phyloP scores from a whole-genome alignment of 768 basidiomycete species.

The Leucocoprinus sp. region DNA sequence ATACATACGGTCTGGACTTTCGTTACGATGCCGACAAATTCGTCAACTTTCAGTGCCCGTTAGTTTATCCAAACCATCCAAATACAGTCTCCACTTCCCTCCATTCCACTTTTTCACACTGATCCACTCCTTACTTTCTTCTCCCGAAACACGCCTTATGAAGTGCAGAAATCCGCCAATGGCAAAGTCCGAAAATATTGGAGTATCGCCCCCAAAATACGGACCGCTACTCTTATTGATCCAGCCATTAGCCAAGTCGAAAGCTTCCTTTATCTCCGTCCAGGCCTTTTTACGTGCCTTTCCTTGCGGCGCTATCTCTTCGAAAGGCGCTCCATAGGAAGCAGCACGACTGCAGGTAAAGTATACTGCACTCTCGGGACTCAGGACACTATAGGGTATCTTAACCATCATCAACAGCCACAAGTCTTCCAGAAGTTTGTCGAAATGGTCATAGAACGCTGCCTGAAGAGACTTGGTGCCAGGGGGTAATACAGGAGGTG shows the following conservation, averaged over 20 bases:
- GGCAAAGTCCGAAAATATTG: constrained; percentile 34
- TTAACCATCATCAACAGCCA: constrained; percentile 14
- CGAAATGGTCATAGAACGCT: constrained; percentile 24
- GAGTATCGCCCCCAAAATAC: constrained; percentile 29
- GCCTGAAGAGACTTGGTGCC: constrained; percentile 31
- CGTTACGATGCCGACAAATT: too few relatives aligned
- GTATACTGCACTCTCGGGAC: constrained; percentile 16
- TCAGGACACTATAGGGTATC: constrained; percentile 16
- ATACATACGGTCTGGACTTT: too few relatives aligned
- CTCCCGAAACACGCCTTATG: constrained; percentile 24
- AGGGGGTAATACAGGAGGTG: constrained; percentile 20
- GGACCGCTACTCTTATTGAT: constrained; percentile 21
- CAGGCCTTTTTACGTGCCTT: constrained; percentile 4
- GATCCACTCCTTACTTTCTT: constrained; percentile 34
- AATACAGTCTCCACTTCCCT: constrained; percentile 29
- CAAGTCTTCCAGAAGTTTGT: background rate
- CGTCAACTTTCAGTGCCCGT: constrained; percentile 3
- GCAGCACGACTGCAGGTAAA: constrained; percentile 18
- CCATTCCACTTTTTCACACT: constrained; percentile 29
- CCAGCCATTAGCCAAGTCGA: constrained; percentile 23
- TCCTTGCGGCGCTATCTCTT: constrained; percentile 2
- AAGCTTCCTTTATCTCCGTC: constrained; percentile 11
- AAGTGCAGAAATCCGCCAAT: constrained; percentile 24
- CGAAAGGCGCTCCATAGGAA: background rate
- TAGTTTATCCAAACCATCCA: constrained; percentile 10